A percentile compares a stretch with the other conserved stretches of the same genome.
These are phyloP conservation scores for Ogataea nakhonphanomensis DNA, from an alignment of 805 yeast species.

Conservation along the genomic window DNA sequence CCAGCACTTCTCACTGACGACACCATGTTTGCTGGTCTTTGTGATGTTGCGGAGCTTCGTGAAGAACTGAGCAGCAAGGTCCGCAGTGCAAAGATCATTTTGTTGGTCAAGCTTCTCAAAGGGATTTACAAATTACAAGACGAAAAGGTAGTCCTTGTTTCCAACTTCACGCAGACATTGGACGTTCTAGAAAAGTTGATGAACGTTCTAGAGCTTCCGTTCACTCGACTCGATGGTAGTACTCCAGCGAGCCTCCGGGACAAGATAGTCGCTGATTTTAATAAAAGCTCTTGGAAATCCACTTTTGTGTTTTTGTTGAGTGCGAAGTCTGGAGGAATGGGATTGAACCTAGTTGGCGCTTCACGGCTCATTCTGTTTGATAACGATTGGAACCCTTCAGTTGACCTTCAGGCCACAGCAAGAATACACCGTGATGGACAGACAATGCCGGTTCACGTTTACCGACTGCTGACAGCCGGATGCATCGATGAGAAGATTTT, in stretches of 20 bases:
- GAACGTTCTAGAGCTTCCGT: constrained; percentile 45
- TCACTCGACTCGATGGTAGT: constrained; percentile 76
- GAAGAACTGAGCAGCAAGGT: constrained; percentile 31
- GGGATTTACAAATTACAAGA: constrained; percentile 40
- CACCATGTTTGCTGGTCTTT: constrained; percentile 35
- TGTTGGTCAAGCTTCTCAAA: constrained; percentile 54
- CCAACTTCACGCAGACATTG: constrained; percentile 83
- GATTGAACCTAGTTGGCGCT: constrained; percentile 87
- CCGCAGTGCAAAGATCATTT: constrained; percentile 61
- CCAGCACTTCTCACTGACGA: constrained; percentile 61
- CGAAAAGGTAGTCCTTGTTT: constrained; percentile 82
- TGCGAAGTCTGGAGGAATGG: constrained; percentile 92
- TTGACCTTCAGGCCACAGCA: constrained; percentile 93
- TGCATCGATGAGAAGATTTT: constrained; percentile 91
- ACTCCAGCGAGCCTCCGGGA: constrained; percentile 69
- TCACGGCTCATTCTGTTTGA: constrained; percentile 82
- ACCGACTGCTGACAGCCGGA: constrained; percentile 82
- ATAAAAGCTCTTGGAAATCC: constrained; percentile 39
- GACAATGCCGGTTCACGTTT: constrained; percentile 68
- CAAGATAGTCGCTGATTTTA: constrained; percentile 64
- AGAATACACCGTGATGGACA: constrained; percentile 95
- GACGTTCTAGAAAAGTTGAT: constrained; percentile 67
- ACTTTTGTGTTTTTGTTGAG: constrained; percentile 71
- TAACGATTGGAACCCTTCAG: constrained; percentile 96
- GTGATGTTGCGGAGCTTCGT: constrained; percentile 22